Base-by-base conservation (phyloP, 257 asterid genomes). In the Lantana camara region DNA sequence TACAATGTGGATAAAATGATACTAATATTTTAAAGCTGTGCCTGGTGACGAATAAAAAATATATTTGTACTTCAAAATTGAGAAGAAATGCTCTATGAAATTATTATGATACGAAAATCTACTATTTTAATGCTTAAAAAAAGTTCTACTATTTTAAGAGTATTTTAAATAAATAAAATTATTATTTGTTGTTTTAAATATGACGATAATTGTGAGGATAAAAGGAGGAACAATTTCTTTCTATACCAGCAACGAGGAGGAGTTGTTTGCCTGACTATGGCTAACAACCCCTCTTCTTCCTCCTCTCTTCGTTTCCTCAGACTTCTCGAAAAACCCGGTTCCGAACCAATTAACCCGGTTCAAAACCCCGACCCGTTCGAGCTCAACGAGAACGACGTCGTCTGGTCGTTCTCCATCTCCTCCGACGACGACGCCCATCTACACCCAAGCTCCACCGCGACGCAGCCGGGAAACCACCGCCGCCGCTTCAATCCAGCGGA, bases 351-450 rank as follows among this genome's bases (percentile, higher is more conserved):
- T 5, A 7, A 57, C 54, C 74, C 49, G 21, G 15, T 2, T 34
- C 71, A 6, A 13, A 53, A 32, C 52, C 24, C 34, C 17, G 76
- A 74, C 62, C 58, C 82, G 41, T 57, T 83, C 58, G 98, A 91
- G 79, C 85, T 91, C 74, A 77, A 85, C 70, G 98, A 91, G 32
- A 78, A 77, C 75, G 98, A 91, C 81, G 85, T 91, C 70, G 83
- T 89, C 14, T 89, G 95, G 95, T 84, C 91, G 19, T 73, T 87
- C 62, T 51, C 83, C 70, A 52, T 73, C 47, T 4, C 50, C 22
- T 8, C 17, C 61, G 69, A 84, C 71, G 42, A 83, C 70, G 69
- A 66, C 30, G 9, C 79, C 0, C 58, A 61, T 45, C 71, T 71
- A 37, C 60, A 45, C 68, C 57, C 77, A 12, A 27, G 13, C 48